phyloP scores from a whole-genome alignment of 2,329 filamentous ascomycete genomes.

The Aureobasidium pullulans region DNA sequence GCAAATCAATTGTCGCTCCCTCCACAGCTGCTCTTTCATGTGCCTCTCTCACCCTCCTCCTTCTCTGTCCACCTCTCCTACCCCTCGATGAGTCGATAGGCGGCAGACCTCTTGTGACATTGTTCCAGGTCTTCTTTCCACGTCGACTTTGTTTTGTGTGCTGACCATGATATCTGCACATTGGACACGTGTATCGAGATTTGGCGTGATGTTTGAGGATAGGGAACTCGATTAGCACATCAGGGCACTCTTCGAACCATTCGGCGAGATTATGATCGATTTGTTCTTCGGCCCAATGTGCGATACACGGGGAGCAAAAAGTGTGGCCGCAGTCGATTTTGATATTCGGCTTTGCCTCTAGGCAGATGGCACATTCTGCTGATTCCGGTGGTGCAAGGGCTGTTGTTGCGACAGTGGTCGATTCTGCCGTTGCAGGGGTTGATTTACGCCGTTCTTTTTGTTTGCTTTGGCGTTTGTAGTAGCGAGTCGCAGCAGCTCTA shows the following conservation, averaged over 20 bases:
- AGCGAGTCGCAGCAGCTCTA: neutral
- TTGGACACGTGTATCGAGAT: neutral
- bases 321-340: neutral
- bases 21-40: neutral
- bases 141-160: neutral
- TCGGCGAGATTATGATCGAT: neutral
- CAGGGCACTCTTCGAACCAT: neutral
- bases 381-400: neutral
- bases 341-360: too few species aligned
- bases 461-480: neutral
- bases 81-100: neutral
- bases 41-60: neutral
- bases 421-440: too few species aligned
- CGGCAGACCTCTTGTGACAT: too few species aligned
- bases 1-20: too few species aligned
- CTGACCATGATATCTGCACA: neutral
- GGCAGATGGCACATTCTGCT: neutral
- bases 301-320: neutral
- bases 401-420: too few species aligned
- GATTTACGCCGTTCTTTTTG: neutral
- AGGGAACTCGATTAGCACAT: neutral
- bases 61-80: neutral
- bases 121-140: neutral
- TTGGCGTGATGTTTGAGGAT: neutral
- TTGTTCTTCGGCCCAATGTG: neutral